Percentiles rank a stretch among this genome's conserved stretches.
These are phyloP conservation scores for Torulaspora delbrueckii DNA, from an alignment of 805 yeast genomes.

Conservation along the genomic window DNA sequence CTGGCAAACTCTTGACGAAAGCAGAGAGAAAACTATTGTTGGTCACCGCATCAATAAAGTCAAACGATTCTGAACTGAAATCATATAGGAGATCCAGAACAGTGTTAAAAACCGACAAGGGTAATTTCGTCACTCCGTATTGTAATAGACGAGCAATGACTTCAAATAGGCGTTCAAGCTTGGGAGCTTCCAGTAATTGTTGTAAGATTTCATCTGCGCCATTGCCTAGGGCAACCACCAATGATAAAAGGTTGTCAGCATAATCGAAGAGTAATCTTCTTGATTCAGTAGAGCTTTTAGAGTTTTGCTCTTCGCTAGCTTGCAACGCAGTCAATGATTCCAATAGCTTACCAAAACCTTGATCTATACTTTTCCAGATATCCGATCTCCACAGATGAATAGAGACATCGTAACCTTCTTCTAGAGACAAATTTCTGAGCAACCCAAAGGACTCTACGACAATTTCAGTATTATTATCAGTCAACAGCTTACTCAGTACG, in stretches of 20 bases:
- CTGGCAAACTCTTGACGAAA: constrained; percentile 20
- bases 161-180: constrained; percentile 25
- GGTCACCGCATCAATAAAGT: constrained; percentile 40
- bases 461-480: constrained; percentile 67
- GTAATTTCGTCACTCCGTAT: constrained; percentile 31
- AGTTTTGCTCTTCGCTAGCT: constrained; percentile 15
- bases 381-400: constrained; percentile 71
- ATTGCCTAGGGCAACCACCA: constrained; percentile 60
- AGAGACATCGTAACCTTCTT: constrained; percentile 83
- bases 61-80: constrained; percentile 53
- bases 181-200: constrained; percentile 31
- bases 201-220: constrained; percentile 59
- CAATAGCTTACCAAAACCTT: constrained; percentile 47
- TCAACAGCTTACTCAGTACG: constrained; percentile 57
- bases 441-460: constrained; percentile 79
- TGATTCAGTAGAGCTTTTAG: constrained; percentile 35
- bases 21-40: constrained; percentile 13
- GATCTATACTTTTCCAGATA: constrained; percentile 59
- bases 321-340: constrained; percentile 44
- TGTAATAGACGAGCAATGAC: constrained; percentile 29
- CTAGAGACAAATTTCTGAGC: constrained; percentile 71
- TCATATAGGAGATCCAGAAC: constrained; percentile 56
- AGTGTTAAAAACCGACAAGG: constrained; percentile 46
- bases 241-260: constrained; percentile 67
- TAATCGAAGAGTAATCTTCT: constrained; percentile 54